Evolutionary conservation across 1,139 yeast species (phyloP).

Genomic region (Saccharomyces hybrid): DNA sequence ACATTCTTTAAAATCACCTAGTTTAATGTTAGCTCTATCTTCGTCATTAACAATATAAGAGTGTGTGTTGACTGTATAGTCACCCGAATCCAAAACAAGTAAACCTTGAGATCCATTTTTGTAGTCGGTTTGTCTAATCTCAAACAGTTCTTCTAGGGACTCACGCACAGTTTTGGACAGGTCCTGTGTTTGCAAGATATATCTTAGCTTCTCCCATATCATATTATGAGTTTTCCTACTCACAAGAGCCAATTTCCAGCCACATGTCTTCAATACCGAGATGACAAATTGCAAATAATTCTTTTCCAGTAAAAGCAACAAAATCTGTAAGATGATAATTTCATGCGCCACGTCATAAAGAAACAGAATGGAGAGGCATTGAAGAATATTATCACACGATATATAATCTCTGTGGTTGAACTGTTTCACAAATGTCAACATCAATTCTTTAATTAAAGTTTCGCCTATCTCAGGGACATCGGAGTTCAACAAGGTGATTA

Average conservation of each 20-base stretch:
- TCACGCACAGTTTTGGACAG: conserved; percentile 40
- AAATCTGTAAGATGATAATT: conserved; percentile 52
- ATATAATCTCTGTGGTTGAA: not conserved
- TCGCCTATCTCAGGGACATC: conserved; percentile 66
- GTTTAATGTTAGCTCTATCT: not conserved
- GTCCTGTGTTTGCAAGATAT: conserved; percentile 48
- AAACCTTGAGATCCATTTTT: conserved; percentile 18
- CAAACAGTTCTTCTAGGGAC: conserved; percentile 47
- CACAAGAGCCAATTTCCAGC: conserved; percentile 38
- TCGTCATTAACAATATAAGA: not conserved
- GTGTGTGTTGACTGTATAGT: not conserved
- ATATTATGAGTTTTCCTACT: conserved; percentile 41
- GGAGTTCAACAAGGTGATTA: conserved; percentile 55
- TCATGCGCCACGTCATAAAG: conserved; percentile 62
- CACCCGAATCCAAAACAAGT: not conserved
- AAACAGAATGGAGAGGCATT: conserved; percentile 33
- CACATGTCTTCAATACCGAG: conserved; percentile 38
- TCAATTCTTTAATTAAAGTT: conserved; percentile 40
- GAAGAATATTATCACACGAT: not conserved
- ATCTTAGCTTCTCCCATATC: conserved; percentile 55
- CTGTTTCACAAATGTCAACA: not conserved
- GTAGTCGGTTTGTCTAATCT: conserved; percentile 44
- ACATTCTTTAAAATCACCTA: too few relatives aligned
- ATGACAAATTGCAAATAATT: conserved; percentile 45
- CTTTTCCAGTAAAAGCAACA: conserved; percentile 48